A percentile compares a stretch with the other conserved stretches of the same genome.
Conservation (phyloP, 176 grass and related monocot genomes). For the Oryza rufipogon region DNA sequence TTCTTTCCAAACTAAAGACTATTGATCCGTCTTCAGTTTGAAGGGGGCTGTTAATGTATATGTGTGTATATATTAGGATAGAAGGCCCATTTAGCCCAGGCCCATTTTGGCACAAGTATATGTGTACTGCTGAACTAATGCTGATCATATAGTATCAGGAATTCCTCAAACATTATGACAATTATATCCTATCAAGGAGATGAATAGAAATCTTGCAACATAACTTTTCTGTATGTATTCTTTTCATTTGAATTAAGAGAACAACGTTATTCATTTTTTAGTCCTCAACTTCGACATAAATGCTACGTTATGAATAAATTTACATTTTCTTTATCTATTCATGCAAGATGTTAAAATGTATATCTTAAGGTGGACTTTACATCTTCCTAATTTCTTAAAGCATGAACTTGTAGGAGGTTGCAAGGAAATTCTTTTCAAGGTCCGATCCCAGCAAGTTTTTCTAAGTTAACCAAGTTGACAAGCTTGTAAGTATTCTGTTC, state of each 20-base stretch:
- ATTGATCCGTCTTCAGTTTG: no score
- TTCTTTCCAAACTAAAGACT: no score
- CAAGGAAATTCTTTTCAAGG: constrained; percentile 58
- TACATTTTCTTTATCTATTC: not conserved
- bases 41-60: no score
- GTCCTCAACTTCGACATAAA: not conserved
- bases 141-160: no score
- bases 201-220: no score
- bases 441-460: constrained; percentile 41
- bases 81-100: no score
- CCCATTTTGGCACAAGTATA: no score
- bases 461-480: constrained; percentile 29
- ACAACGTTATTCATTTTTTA: no score
- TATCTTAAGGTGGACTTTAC: not conserved
- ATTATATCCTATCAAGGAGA: not conserved
- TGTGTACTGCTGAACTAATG: no score
- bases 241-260: not conserved
- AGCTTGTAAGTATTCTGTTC: constrained; percentile 34
- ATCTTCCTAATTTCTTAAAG: not conserved
- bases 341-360: not conserved
- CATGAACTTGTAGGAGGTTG: constrained; percentile 31
- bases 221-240: not conserved
- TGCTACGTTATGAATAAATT: not conserved
- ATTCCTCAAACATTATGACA: no score
- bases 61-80: no score